Base-by-base conservation (phyloP, 164 flowering plant species). In the Vitis riparia region DNA sequence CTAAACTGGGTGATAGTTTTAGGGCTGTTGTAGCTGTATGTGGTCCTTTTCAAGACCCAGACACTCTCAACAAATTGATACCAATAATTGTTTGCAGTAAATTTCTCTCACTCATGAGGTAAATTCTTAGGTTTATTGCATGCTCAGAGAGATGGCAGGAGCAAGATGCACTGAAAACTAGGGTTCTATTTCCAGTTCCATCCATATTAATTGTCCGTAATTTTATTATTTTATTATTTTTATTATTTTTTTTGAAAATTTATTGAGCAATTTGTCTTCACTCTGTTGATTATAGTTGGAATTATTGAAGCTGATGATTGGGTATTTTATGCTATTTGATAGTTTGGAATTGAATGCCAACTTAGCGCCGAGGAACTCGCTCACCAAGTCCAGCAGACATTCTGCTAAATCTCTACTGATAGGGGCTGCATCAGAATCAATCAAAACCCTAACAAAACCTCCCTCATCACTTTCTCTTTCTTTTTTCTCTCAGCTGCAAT, bases 281-380 rank as follows among this genome's bases (percentile, higher is more conserved):
- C 44, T 52, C 12, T 19, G 17, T 49, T 48, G 30, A 32, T 63
- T 63, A 44, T 15, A 52, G 52, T 12, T 14, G 10, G 32, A 2
- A 37, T 37, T 27, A 19, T 70, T 60, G 65, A 67, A 53, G 68
- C 72, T 76, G 62, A 71, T 66, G 72, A 66, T 66, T 49, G 62
- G 6, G 19, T 55, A 11, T 14, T 52, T 48, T 51, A 9, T 66
- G 44, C 3, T 58, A 3, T 23, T 75, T 48, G 32, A 61, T 72
- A 95, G 99, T 87, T 95, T 71, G 99, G 99, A 85, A 87, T 93
- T 75, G 94, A 95, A 77, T 95, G 99, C 84, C 80, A 83, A 65
- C 94, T 95, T 6, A 95, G 98, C 73, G 99, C 93, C 0, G 98
- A 93, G 71, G 99, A 95, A 63, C 88, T 95, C 2, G 99, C 97